Evolutionary conservation across 1,139 yeast species (phyloP).

Genomic region (Sugiyamaella neomexicana): DNA sequence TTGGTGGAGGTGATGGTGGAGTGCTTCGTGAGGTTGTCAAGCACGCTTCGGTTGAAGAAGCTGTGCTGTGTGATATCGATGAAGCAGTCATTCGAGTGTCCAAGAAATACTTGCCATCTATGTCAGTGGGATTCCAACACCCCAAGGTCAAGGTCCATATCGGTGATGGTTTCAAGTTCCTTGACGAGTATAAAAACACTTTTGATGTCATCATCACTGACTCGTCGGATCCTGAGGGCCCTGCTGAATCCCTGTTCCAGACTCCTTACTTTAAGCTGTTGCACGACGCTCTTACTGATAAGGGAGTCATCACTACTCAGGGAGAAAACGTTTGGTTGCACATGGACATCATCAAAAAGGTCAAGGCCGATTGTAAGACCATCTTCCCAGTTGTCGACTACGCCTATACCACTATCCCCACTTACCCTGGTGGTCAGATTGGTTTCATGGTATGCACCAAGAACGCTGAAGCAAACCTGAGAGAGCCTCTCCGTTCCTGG

Average conservation of each 20-base stretch:
- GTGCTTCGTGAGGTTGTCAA: slow-evolving; percentile 89
- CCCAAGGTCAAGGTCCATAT: slow-evolving; percentile 81
- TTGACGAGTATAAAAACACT: slow-evolving; percentile 65
- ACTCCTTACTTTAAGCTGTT: slow-evolving; percentile 80
- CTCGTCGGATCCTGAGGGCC: slow-evolving; percentile 96
- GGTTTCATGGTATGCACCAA: slow-evolving; percentile 93
- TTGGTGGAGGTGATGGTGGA: slow-evolving; percentile 98
- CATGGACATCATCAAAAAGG: slow-evolving; percentile 70
- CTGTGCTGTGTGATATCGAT: slow-evolving; percentile 88
- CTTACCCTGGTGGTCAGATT: slow-evolving; percentile 91
- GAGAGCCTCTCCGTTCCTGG: slow-evolving; percentile 67
- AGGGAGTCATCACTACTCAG: slow-evolving; percentile 89
- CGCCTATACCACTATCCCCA: slow-evolving; percentile 86
- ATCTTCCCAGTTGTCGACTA: slow-evolving; percentile 89
- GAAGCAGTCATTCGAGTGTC: slow-evolving; percentile 83
- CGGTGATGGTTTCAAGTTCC: slow-evolving; percentile 90
- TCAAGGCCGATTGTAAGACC: slow-evolving; percentile 69
- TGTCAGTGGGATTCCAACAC: slow-evolving; percentile 76
- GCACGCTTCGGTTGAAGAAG: slow-evolving; percentile 79
- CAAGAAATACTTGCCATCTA: slow-evolving; percentile 78
- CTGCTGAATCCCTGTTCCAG: slow-evolving; percentile 87
- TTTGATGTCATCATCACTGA: slow-evolving; percentile 93
- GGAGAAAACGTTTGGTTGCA: slow-evolving; percentile 91
- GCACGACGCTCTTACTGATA: slow-evolving; percentile 69
- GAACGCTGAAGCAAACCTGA: slow-evolving; percentile 61